phyloP scores from a whole-genome alignment of 2,329 filamentous ascomycete genomes.

The Ophiosphaerella narmari region DNA sequence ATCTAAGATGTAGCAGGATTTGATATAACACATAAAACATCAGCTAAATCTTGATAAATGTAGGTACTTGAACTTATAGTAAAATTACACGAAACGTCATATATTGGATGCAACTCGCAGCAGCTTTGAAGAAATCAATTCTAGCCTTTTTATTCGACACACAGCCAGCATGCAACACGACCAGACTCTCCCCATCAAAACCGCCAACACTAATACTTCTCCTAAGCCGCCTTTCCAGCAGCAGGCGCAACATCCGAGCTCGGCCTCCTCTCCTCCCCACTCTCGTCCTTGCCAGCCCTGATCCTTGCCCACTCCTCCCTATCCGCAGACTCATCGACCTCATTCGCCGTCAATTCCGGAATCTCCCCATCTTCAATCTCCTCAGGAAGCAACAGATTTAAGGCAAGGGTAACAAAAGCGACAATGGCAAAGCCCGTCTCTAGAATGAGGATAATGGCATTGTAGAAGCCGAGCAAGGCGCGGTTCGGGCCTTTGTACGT shows the following conservation, averaged over 20 bases:
- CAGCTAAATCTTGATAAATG: too few relatives aligned
- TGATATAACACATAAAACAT: too few relatives aligned
- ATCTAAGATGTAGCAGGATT: too few relatives aligned
- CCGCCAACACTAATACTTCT: not conserved
- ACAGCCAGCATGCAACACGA: too few relatives aligned
- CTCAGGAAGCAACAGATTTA: slow-evolving; percentile 74
- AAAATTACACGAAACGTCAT: too few relatives aligned
- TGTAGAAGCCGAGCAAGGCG: slow-evolving; percentile 72
- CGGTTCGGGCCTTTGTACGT: slow-evolving; percentile 71
- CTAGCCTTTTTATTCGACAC: too few relatives aligned
- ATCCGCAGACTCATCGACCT: slow-evolving; percentile 45
- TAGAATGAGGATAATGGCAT: slow-evolving; percentile 61
- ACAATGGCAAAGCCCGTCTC: slow-evolving; percentile 71
- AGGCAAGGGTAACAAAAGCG: slow-evolving; percentile 70
- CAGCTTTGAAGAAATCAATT: too few relatives aligned
- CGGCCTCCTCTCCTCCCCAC: slow-evolving; percentile 24
- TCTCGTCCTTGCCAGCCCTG: slow-evolving; percentile 16
- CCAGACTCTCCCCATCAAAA: not conserved
- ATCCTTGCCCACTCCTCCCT: slow-evolving; percentile 49
- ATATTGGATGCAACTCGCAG: too few relatives aligned
- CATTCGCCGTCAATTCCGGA: slow-evolving; percentile 50
- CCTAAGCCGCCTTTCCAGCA: slow-evolving; percentile 13
- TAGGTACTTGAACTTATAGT: too few relatives aligned
- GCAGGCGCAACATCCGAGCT: slow-evolving; percentile 19
- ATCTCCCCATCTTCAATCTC: slow-evolving; percentile 71